Evolutionary conservation across 345 rosid genomes (phyloP).

Genomic region (Pugionium cornutum): DNA sequence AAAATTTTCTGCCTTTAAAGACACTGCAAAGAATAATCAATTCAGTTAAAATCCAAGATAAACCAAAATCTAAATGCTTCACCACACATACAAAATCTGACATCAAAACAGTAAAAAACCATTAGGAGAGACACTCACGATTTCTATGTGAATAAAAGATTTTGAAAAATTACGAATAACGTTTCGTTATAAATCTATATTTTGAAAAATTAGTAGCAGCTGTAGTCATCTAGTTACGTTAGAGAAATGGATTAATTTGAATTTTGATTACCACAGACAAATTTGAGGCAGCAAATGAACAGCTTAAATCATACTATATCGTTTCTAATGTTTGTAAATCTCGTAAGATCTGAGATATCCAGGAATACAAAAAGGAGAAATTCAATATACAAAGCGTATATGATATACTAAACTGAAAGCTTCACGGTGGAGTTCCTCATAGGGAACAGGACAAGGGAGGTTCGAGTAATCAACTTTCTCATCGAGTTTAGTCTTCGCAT

Average conservation of each 20-base stretch:
- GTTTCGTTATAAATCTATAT: not conserved
- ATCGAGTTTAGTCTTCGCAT: constrained; percentile 40
- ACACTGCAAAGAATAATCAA: constrained; percentile 59
- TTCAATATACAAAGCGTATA: not conserved
- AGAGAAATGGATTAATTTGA: not conserved
- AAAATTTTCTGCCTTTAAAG: constrained; percentile 84
- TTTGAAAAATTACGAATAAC: not conserved
- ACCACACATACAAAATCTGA: constrained; percentile 18
- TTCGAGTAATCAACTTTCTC: constrained; percentile 71
- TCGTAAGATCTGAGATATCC: constrained; percentile 7
- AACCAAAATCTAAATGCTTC: constrained; percentile 7
- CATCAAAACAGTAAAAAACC: constrained; percentile 2
- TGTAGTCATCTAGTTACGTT: not conserved
- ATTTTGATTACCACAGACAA: not conserved
- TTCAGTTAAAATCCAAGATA: constrained; percentile 3
- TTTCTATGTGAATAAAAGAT: not conserved
- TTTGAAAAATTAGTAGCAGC: not conserved
- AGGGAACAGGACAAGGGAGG: constrained; percentile 90
- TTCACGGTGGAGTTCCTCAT: constrained; percentile 92
- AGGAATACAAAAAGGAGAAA: not conserved
- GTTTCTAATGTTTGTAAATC: constrained; percentile 12
- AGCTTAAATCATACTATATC: constrained; percentile 2
- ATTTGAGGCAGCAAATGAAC: not conserved
- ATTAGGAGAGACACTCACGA: constrained; percentile 2
- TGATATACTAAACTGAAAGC: constrained; percentile 64